Evolutionary conservation across 2,329 filamentous ascomycete genomes (phyloP).

Genomic region (Coniochaeta sp.): DNA sequence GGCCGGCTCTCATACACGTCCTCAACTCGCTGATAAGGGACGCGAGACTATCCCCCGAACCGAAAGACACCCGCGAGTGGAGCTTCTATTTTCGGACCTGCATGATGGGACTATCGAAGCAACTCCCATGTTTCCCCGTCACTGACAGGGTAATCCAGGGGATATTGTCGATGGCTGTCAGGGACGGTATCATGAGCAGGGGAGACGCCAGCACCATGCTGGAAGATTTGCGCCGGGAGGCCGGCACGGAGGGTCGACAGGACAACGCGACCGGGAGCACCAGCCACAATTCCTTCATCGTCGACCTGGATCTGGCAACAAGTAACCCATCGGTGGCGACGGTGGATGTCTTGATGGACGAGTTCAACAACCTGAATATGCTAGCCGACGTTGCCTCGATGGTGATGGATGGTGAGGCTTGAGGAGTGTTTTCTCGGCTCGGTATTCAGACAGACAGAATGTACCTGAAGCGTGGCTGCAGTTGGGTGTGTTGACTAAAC

Average conservation of each 20-base stretch:
- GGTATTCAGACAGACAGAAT: too few relatives aligned
- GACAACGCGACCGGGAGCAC: too few relatives aligned
- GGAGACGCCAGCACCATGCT: neutral
- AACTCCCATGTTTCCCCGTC: neutral
- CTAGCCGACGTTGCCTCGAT: neutral
- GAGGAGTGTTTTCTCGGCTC: too few relatives aligned
- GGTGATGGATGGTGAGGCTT: neutral
- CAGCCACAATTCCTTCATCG: too few relatives aligned
- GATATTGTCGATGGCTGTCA: neutral
- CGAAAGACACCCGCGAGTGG: neutral
- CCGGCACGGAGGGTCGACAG: neutral
- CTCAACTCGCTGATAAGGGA: neutral
- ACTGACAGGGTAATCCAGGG: neutral
- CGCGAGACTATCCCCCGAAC: neutral
- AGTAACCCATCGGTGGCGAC: neutral
- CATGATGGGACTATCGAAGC: neutral
- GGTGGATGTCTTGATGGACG: neutral
- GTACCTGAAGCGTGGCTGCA: too few relatives aligned
- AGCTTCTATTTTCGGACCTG: neutral
- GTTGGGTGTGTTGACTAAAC: too few relatives aligned
- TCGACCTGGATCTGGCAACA: neutral
- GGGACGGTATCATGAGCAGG: neutral
- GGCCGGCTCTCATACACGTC: neutral
- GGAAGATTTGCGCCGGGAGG: neutral
- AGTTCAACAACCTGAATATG: neutral